Evolutionary conservation across 306 rosid species (phyloP), one percentile per base, ranked within the genome.

Genomic region (Clitoria ternatea): DNA sequence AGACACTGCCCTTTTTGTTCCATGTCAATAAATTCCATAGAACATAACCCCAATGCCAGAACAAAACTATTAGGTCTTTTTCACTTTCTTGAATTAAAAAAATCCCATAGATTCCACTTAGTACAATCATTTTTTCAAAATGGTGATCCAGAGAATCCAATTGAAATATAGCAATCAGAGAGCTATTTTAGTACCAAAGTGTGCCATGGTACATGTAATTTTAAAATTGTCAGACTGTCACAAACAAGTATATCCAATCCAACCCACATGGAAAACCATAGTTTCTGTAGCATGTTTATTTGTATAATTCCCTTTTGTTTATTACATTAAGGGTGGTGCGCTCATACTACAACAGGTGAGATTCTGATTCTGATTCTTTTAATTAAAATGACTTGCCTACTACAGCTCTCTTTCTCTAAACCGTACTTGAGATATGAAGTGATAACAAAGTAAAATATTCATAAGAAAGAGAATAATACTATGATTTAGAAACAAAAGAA

Each of bases 301-400:
- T n/a, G n/a, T n/a, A 36, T 17, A 63, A 27, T 61, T 57, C 30
- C 8, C 11, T 39, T 39, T 15, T 15, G 32, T 65, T 61, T 8
- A 14, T 54, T 15, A 61, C 66, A 75, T n/a, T 62, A 35, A 4
- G 45, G 7, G 20, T 22, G 76, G 81, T 18, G 64, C 60, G n/a
- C n/a, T n/a, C n/a, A 44, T 62, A 6, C 56, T 45, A 36, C 60
- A 72, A 57, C 71, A 44, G 61, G 66, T 36, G 79, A 79, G 88
- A 79, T 88, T 83, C 85, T 53, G 83, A 82, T 82, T 79, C 87
- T 52, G 74, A 82, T 69, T 57, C 56, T 49, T 30, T 80, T 37
- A 70, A 59, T 70, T 19, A 71, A 52, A 65, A 75, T 60, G 20
- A 24, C 9, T 35, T 50, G 55, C 57, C 75, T 33, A 65, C 15